Evolutionary conservation across 768 basidiomycete genomes (phyloP), one percentile per base, ranked within the genome.

Genomic region (Trametes maxima): DNA sequence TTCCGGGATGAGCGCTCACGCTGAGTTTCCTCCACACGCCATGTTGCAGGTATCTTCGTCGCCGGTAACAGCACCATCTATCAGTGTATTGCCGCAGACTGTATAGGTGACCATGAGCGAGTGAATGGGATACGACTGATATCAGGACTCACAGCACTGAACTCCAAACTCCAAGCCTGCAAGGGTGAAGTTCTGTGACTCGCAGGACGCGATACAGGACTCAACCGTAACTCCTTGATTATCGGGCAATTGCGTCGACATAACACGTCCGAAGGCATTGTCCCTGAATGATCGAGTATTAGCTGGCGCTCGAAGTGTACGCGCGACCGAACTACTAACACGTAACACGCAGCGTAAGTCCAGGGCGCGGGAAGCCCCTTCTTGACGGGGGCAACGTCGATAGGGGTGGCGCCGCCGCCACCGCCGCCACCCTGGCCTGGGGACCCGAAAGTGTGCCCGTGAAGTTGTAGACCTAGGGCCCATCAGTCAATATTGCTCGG

Each of bases 71-170:
- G 89, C 90, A 11, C 87, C 88, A 33, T 82, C 78, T 13, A 85
- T 76, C 48, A 93, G 75, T 12, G 77, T 73, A 68, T 91, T 79
- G 2, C 89, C 90, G 65, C 93, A 95, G 74, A 85, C 88, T 90
- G 61, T 14, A 53, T 43, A 57, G 35, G 68, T 51, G 44, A 50
- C 52, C 24, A 58, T 46, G 12, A 47, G 55, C 21, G 19, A 33
- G 42, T 21, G 36, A 5, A 51, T 14, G 21, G 21, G 52, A 64
- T 36, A 60, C 59, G 6, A 43, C 40, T 43, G 49, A 44, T 57
- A 28, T 24, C 40, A 44, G 24, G 5, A 78, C 82, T 67, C 65
- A 86, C 85, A 78, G 58, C 79, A 80, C 60, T 83, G 77, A 2
- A 69, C 70, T 46, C 80, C 71, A 59, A 81, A 95, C 71, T 95